Conservation (phyloP, 2,329 filamentous ascomycete species). For the Ophiocordyceps polyrhachis-furcata region DNA sequence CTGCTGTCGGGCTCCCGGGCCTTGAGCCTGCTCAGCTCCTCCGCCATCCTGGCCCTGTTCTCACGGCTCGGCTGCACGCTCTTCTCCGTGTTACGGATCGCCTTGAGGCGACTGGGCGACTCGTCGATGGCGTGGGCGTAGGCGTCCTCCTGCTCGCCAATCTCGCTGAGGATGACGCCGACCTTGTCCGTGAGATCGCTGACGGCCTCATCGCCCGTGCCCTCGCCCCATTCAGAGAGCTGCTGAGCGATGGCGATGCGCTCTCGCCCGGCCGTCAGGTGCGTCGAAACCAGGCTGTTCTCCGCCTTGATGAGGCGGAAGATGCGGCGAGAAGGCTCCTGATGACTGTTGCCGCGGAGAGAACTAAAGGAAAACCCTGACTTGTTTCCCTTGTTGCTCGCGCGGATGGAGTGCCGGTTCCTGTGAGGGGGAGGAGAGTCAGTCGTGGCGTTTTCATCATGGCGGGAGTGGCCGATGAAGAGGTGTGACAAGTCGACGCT, state of each 20-base stretch:
- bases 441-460: neutral
- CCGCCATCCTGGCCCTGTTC: conserved; percentile 68
- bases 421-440: conserved; percentile 20
- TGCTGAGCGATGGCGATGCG: conserved; percentile 71
- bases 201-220: conserved; percentile 70
- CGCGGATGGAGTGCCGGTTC: conserved; percentile 56
- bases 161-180: conserved; percentile 75
- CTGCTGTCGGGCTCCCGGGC: conserved; percentile 77
- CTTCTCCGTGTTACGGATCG: conserved; percentile 86
- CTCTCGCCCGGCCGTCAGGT: conserved; percentile 73
- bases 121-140: conserved; percentile 83
- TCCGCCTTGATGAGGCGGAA: conserved; percentile 89
- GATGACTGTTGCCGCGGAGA: conserved; percentile 67
- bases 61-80: conserved; percentile 87
- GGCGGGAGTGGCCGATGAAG: neutral
- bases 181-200: conserved; percentile 91
- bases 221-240: conserved; percentile 91
- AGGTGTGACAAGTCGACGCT: conserved; percentile 11
- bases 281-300: conserved; percentile 69
- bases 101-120: conserved; percentile 64
- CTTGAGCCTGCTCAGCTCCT: conserved; percentile 85
- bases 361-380: conserved; percentile 63
- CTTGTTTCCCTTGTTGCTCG: conserved; percentile 17
- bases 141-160: conserved; percentile 81
- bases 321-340: conserved; percentile 74